A percentile compares a stretch with the other conserved stretches of the same genome.
Evolutionary conservation across 2,329 filamentous ascomycete genomes (phyloP).

Genomic region (Lecanicillium sp.): DNA sequence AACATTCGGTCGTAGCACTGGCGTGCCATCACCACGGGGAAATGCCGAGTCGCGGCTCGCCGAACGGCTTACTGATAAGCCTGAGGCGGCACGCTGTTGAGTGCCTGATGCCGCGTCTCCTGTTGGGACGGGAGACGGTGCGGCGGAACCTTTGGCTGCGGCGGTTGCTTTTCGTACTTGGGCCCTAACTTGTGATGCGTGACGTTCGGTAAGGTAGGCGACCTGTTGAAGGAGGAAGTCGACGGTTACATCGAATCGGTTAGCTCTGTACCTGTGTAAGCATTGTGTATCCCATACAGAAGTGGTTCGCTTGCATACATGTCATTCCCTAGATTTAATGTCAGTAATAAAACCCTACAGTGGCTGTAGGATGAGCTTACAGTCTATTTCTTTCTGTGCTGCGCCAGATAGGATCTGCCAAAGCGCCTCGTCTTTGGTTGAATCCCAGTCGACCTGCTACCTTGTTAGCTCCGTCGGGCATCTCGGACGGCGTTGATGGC

Average conservation of each 20-base stretch:
- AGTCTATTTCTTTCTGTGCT: conserved; percentile 78
- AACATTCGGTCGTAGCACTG: conserved; percentile 33
- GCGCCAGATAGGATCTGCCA: conserved; percentile 86
- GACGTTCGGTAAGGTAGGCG: conserved; percentile 85
- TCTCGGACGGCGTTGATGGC: conserved; percentile 17
- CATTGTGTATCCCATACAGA: too few relatives aligned
- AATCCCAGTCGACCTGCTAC: conserved; percentile 74
- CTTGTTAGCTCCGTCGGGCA: conserved; percentile 16
- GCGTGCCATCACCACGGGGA: conserved; percentile 37
- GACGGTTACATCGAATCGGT: conserved; percentile 74
- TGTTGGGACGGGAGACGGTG: conserved; percentile 48
- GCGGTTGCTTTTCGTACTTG: conserved; percentile 74
- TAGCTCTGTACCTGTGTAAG: conserved; percentile 41
- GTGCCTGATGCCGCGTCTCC: conserved; percentile 31
- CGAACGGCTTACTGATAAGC: conserved; percentile 49
- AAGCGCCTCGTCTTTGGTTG: conserved; percentile 74
- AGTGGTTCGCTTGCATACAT: too few relatives aligned
- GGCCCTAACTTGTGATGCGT: conserved; percentile 80
- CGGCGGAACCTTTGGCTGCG: conserved; percentile 45
- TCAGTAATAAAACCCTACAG: not conserved
- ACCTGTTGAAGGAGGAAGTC: conserved; percentile 89
- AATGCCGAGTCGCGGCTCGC: conserved; percentile 50
- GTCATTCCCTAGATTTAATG: not conserved
- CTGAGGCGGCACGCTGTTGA: conserved; percentile 38
- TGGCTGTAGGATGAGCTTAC: conserved; percentile 50